Base-by-base conservation (phyloP, 352 stramenopile genomes). In the Phytophthora palmivora region DNA sequence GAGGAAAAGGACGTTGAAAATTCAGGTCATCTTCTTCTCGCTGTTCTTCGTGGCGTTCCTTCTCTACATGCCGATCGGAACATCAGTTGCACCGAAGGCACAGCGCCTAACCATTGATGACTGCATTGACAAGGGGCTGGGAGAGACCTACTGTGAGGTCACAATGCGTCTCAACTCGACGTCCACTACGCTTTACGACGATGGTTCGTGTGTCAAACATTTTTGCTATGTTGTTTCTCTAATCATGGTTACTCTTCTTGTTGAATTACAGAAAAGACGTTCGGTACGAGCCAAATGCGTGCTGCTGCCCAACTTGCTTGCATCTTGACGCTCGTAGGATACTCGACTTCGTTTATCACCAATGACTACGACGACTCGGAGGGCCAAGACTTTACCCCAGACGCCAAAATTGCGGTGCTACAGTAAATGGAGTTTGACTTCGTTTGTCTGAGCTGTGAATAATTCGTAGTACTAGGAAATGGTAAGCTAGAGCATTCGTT, bases 261-360 rank as follows among this genome's bases (percentile, higher is more conserved):
- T 3, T 44, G 6, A 14, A 19, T 32, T 19, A 26, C 49, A 87
- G 76, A 82, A 56, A 71, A 75, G 28, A 82, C 79, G 22, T 87
- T 76, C 44, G 55, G 63, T 11, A 64, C 58, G 26, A 82, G 78
- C 33, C 83, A 92, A 65, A 87, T 89, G 68, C 80, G 80, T 3
- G 79, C 83, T 14, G 79, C 61, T 1, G 80, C 80, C 7, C 83
- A 92, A 49, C 74, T 92, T 38, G 71, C 56, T 28, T 90, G 78
- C 54, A 90, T 92, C 46, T 63, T 92, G 58, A 91, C 72, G 43
- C 79, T 91, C 30, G 76, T 91, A 16, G 82, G 82, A 22, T 91
- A 89, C 59, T 84, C 80, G 22, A 67, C 83, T 30, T 89, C 82
- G 2, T 91, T 91, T 52, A 62, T 86, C 53, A 85, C 75, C 16